Evolutionary conservation across 495 filamentous ascomycete species (phyloP).

Genomic region (Talaromyces trachyspermus): DNA sequence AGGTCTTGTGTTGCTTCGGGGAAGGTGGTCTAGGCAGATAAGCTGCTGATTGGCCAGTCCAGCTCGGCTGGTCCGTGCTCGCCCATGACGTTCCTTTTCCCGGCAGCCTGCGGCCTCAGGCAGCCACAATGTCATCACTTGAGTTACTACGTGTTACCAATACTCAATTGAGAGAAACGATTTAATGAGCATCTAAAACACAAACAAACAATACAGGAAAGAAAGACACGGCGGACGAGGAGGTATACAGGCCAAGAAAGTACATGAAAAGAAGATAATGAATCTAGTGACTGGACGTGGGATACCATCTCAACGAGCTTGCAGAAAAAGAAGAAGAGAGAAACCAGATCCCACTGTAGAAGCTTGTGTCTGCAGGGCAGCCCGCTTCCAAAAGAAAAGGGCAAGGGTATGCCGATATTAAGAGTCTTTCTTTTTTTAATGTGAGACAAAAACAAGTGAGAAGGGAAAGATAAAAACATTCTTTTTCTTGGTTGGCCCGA

Average conservation of each 20-base stretch:
- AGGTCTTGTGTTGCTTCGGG: not conserved
- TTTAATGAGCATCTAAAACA: not conserved
- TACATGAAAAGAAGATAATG: slow-evolving; percentile 46
- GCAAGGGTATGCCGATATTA: slow-evolving; percentile 14
- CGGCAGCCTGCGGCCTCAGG: too few species aligned
- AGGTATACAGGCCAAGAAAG: slow-evolving; percentile 44
- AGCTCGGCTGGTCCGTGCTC: not conserved
- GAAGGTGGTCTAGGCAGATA: not conserved
- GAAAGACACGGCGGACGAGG: slow-evolving; percentile 27
- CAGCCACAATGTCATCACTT: too few species aligned
- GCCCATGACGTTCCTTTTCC: slow-evolving; percentile 6
- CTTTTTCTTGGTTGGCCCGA: slow-evolving; percentile 22
- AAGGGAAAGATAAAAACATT: slow-evolving; percentile 14
- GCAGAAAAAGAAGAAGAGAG: not conserved
- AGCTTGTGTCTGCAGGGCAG: slow-evolving; percentile 8
- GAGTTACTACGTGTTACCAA: too few species aligned
- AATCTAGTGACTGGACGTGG: slow-evolving; percentile 25
- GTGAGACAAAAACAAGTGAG: slow-evolving; percentile 11
- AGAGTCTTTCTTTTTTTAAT: slow-evolving; percentile 11
- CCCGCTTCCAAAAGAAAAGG: slow-evolving; percentile 3
- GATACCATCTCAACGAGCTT: not conserved
- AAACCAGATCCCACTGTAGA: slow-evolving; percentile 5
- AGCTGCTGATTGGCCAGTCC: slow-evolving; percentile 6
- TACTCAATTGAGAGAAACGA: too few species aligned
- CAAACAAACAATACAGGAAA: slow-evolving; percentile 16